Evolutionary conservation across 176 grass and related monocot genomes (phyloP), one percentile per base, ranked within the genome.

Genomic region (Aechmea fasciata): DNA sequence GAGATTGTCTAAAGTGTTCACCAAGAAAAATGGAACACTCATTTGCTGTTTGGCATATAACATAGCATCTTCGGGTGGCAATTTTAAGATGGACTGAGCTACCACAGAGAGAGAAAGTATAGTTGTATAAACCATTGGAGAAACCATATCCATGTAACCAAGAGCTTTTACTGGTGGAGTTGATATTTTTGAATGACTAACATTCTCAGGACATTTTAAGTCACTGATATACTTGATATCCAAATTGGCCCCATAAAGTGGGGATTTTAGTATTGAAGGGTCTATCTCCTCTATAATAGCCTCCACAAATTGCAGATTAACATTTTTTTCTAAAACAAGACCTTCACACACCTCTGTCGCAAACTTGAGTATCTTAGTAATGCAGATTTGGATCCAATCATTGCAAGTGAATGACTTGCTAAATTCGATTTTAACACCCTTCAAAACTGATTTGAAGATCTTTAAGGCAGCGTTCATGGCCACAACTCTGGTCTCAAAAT

Each of bases 391-490:
- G 18, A 75, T 68, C 9, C 53, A 73, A 49, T 63, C 80, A 77
- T 41, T 3, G 13, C 4, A 63, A 80, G 51, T 7, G 65, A 13
- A 20, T 47, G 78, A 64, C 52, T 28, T 69, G 75, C 72, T 80
- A 23, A 79, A 50, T 73, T 96, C 78, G 50, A 74, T 55, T 68
- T 15, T 49, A 80, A 91, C 24, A 71, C 85, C 88, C 81, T 82
- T 19, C 20, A 96, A 50, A 79, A 96, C 70, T 66, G 78, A 84
- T 73, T 77, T 79, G 47, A 88, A 88, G 67, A 91, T 75, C 29
- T 73, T 82, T 75, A 71, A 84, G 22, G 78, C 70, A 57, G 81
- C 68, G 73, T 84, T 69, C 77, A 88, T 66, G 19, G 79, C 10
- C 76, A 48, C 53, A 70, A 59, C 53, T 57, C 48, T 47, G 51